A percentile compares a stretch with the other conserved stretches of the same genome.
phyloP scores from a whole-genome alignment of 495 filamentous ascomycete species.

The Penicillium coprophilum region DNA sequence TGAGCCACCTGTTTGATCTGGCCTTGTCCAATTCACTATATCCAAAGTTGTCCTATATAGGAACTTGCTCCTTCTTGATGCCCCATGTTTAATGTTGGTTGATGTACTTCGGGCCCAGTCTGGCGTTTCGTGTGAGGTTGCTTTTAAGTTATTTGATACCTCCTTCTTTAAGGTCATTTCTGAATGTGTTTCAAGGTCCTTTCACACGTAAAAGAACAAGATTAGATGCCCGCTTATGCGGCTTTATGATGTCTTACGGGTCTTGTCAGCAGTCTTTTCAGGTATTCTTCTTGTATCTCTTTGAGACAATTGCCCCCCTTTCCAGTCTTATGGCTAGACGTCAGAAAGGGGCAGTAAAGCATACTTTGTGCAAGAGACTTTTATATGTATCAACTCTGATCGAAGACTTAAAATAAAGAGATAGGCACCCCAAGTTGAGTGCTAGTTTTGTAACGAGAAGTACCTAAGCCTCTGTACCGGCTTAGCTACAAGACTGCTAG shows the following conservation, averaged over 20 bases:
- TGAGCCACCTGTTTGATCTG: conserved; percentile 34
- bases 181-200: not conserved
- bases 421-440: not conserved
- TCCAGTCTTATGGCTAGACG: too few species aligned
- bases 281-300: too few species aligned
- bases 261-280: too few species aligned
- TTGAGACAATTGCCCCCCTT: too few species aligned
- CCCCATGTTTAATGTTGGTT: not conserved
- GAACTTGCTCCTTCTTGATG: not conserved
- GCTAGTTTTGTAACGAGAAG: too few species aligned
- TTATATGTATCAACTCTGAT: too few species aligned
- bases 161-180: conserved; percentile 8
- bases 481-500: too few species aligned
- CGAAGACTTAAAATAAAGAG: not conserved
- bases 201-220: not conserved
- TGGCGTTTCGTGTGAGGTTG: conserved; percentile 2
- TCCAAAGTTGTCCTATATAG: not conserved
- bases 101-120: not conserved
- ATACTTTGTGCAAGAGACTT: too few species aligned
- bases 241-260: too few species aligned
- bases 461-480: too few species aligned
- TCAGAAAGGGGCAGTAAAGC: too few species aligned
- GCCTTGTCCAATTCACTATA: not conserved
- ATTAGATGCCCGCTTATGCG: too few species aligned
- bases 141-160: conserved; percentile 20